These are phyloP conservation scores for Raphanus raphanistrum DNA, from an alignment of 345 rosid species.

Conservation along the genomic window DNA sequence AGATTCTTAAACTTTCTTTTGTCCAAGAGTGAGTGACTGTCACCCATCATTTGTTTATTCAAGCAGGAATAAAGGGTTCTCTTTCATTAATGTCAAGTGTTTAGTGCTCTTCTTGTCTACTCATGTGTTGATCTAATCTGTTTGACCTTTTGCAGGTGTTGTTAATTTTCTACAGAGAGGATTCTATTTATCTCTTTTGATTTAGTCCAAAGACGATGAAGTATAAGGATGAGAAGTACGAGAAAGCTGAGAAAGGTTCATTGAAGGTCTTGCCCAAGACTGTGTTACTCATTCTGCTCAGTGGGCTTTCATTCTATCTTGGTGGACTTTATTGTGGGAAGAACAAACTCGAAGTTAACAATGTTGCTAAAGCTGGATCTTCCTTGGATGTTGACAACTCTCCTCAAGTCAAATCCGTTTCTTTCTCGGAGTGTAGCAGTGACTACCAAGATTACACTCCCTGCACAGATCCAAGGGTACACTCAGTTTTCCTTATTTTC, in stretches of 20 bases:
- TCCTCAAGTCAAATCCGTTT: slow-evolving; percentile 54
- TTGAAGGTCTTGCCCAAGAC: slow-evolving; percentile 51
- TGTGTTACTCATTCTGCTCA: slow-evolving; percentile 50
- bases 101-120: slow-evolving; percentile 14
- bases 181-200: background rate
- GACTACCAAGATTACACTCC: slow-evolving; percentile 96
- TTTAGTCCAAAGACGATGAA: slow-evolving; percentile 52
- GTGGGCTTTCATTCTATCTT: slow-evolving; percentile 87
- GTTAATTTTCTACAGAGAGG: background rate
- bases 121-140: background rate
- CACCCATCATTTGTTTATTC: slow-evolving; percentile 31
- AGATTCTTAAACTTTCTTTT: too few relatives aligned
- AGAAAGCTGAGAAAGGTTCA: slow-evolving; percentile 51
- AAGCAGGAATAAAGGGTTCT: background rate
- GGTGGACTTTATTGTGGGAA: slow-evolving; percentile 79
- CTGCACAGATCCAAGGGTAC: slow-evolving; percentile 96
- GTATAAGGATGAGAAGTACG: slow-evolving; percentile 75
- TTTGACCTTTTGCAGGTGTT: slow-evolving; percentile 33
- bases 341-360: slow-evolving; percentile 42
- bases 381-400: slow-evolving; percentile 48
- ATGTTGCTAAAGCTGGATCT: slow-evolving; percentile 48
- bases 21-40: too few relatives aligned
- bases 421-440: slow-evolving; percentile 77
- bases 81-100: background rate
- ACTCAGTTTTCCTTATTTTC: background rate